phyloP scores from a whole-genome alignment of 331 rosid species.

The Cucumis variabilis region DNA sequence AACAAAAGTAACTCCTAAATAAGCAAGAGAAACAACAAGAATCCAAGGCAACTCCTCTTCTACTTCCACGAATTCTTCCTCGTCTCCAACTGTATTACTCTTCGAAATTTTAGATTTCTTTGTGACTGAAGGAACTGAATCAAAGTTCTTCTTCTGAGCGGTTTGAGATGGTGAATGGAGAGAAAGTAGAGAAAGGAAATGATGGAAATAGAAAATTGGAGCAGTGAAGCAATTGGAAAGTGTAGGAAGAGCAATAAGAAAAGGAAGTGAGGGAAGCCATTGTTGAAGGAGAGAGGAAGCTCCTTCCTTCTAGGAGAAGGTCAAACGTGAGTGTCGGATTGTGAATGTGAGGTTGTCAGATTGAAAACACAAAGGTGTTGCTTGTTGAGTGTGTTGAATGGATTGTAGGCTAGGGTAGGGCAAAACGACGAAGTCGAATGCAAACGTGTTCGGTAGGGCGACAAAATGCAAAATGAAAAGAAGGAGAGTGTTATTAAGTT shows the following conservation, averaged over 20 bases:
- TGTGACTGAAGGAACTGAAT: slow-evolving; percentile 13
- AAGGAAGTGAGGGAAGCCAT: slow-evolving; percentile 30
- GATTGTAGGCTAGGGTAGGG: too few relatives aligned
- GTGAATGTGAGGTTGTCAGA: too few relatives aligned
- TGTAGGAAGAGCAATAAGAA: neutral
- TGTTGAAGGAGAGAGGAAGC: neutral
- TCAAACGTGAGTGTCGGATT: too few relatives aligned
- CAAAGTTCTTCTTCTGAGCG: slow-evolving; percentile 37
- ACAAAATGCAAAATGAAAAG: too few relatives aligned
- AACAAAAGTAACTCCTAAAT: slow-evolving; percentile 69
- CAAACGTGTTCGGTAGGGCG: too few relatives aligned
- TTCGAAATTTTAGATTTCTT: slow-evolving; percentile 17
- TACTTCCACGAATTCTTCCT: slow-evolving; percentile 60
- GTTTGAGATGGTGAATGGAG: neutral
- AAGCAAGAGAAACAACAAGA: slow-evolving; percentile 84
- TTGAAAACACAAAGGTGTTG: too few relatives aligned
- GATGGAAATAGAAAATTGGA: neutral
- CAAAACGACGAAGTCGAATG: too few relatives aligned
- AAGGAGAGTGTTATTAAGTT: too few relatives aligned
- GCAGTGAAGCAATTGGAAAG: slow-evolving; percentile 28
- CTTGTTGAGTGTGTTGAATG: too few relatives aligned
- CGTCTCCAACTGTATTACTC: slow-evolving; percentile 13
- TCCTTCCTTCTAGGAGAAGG: neutral
- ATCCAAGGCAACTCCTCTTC: slow-evolving; percentile 96
- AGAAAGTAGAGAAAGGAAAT: neutral